These are phyloP conservation scores for Populus pruinosa DNA, from an alignment of 345 rosid genomes.

Conservation along the genomic window DNA sequence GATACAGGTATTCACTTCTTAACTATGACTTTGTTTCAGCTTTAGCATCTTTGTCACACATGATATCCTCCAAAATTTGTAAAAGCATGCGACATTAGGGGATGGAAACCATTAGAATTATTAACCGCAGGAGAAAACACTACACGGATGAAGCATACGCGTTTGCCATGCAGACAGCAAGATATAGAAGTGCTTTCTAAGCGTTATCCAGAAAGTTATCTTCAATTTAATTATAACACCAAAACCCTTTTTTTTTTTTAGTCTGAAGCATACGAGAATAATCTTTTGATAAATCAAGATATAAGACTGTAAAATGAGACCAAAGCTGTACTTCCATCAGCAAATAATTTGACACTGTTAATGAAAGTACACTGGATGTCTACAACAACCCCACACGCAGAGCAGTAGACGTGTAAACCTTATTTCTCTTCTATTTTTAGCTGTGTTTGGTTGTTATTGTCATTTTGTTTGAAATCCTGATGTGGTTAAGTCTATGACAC, in stretches of 20 bases:
- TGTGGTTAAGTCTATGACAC: constrained; percentile 19
- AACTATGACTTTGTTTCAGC: neutral
- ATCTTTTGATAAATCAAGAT: too few relatives aligned
- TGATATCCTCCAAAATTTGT: neutral
- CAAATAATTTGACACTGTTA: too few relatives aligned
- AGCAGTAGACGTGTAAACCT: neutral
- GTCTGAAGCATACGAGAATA: too few relatives aligned
- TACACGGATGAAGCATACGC: neutral
- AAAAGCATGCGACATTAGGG: neutral
- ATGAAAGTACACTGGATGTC: too few relatives aligned
- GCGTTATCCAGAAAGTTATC: too few relatives aligned
- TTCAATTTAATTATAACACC: too few relatives aligned
- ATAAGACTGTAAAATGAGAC: too few relatives aligned
- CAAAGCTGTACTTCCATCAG: too few relatives aligned
- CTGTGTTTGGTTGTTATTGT: neutral
- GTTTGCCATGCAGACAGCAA: neutral
- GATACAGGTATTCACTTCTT: constrained; percentile 63
- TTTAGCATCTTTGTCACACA: neutral
- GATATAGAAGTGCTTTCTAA: neutral
- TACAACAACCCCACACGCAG: too few relatives aligned
- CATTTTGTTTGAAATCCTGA: neutral
- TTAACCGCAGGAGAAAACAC: neutral
- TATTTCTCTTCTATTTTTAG: neutral
- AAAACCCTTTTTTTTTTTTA: too few relatives aligned
- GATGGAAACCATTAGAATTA: neutral